These are phyloP conservation scores for Thelonectria rubi DNA, from an alignment of 2,329 filamentous ascomycete genomes.

Conservation along the genomic window DNA sequence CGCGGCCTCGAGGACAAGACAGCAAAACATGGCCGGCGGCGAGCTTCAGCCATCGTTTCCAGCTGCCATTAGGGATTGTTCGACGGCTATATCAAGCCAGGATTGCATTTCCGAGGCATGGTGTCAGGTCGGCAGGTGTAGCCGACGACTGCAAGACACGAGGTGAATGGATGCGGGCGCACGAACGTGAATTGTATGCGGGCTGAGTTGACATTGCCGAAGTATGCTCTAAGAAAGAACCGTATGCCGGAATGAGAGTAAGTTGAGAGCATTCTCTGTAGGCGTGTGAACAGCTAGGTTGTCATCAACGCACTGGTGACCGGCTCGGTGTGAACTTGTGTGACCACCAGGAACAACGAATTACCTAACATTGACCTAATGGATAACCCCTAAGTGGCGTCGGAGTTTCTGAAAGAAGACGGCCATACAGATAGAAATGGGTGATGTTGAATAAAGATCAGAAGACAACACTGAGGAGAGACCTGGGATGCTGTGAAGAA, in stretches of 20 bases:
- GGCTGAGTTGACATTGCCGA: background rate
- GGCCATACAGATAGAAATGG: background rate
- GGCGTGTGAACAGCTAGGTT: background rate
- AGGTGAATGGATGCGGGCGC: background rate
- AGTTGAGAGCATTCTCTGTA: background rate
- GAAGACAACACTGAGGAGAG: background rate
- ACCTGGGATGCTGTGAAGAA: background rate
- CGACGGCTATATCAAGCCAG: background rate
- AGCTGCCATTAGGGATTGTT: background rate
- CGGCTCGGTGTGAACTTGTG: slow-evolving; percentile 10
- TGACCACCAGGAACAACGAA: slow-evolving; percentile 26
- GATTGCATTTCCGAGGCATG: slow-evolving; percentile 5
- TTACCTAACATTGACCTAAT: slow-evolving; percentile 40
- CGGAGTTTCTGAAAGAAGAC: slow-evolving; percentile 2
- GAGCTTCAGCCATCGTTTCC: background rate
- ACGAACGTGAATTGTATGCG: background rate
- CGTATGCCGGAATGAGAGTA: too few relatives aligned
- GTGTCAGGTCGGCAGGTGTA: background rate
- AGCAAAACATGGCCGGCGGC: background rate
- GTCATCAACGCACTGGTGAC: slow-evolving; percentile 11
- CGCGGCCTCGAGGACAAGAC: background rate
- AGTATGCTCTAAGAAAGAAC: too few relatives aligned
- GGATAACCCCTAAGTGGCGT: slow-evolving; percentile 39
- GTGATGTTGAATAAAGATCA: background rate
- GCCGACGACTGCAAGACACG: background rate